These are phyloP conservation scores for Trichoderma sp. DNA, from an alignment of 2,329 filamentous ascomycete genomes.

Conservation along the genomic window DNA sequence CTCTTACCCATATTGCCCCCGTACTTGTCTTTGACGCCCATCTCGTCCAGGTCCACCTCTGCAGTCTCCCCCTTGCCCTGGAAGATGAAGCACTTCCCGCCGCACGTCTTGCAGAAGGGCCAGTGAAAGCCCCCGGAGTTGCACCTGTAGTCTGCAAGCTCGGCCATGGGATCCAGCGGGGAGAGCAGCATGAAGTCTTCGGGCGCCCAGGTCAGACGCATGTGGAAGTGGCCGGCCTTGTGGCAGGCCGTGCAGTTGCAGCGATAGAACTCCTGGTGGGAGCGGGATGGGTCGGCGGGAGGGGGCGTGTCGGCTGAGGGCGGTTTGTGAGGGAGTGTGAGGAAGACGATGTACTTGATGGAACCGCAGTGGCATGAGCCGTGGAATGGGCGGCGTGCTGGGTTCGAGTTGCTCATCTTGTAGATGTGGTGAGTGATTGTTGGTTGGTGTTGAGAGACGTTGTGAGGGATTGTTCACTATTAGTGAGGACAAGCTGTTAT, in stretches of 20 bases:
- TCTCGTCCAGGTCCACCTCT: constrained; percentile 2
- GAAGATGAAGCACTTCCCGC: not conserved
- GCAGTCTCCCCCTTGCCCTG: not conserved
- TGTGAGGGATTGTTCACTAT: no score
- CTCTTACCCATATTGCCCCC: constrained; percentile 1
- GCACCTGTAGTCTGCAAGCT: constrained; percentile 1
- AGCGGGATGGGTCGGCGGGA: not conserved
- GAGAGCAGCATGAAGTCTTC: constrained; percentile 6
- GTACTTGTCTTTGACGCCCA: not conserved
- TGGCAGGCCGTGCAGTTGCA: constrained; percentile 6
- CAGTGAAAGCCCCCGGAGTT: not conserved
- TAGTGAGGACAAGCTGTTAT: not conserved
- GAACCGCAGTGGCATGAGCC: constrained; percentile 4
- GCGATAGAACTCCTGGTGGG: constrained; percentile 6
- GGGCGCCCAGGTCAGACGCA: not conserved
- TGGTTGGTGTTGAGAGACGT: not conserved
- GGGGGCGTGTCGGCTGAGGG: not conserved
- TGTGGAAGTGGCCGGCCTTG: constrained; percentile 9
- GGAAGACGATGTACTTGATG: constrained; percentile 8
- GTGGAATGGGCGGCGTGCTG: constrained; percentile 3
- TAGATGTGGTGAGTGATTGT: not conserved
- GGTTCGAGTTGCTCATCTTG: not conserved
- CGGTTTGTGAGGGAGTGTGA: not conserved
- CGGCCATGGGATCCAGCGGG: constrained; percentile 1
- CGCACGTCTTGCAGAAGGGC: constrained; percentile 1